phyloP scores from a whole-genome alignment of 768 basidiomycete species.

The Calocybe indica region DNA sequence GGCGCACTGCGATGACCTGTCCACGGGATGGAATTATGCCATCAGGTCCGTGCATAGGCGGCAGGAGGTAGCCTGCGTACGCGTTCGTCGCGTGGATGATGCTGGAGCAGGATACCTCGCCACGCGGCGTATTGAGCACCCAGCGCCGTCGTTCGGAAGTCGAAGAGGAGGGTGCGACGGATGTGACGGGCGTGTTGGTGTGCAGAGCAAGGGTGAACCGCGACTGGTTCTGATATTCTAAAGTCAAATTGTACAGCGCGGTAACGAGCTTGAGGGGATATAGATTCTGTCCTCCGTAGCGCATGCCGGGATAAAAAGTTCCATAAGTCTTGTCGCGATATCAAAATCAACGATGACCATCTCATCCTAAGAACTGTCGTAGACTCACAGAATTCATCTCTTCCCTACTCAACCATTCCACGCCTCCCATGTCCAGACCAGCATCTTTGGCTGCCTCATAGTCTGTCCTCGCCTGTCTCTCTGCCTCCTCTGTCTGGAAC shows the following conservation, averaged over 20 bases:
- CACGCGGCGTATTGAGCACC: conserved; percentile 61
- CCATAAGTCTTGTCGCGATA: conserved; percentile 29
- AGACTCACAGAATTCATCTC: conserved; percentile 39
- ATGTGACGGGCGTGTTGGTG: conserved; percentile 67
- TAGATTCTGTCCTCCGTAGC: conserved; percentile 54
- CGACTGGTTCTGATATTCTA: conserved; percentile 11
- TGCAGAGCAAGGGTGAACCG: conserved; percentile 49
- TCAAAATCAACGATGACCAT: neutral
- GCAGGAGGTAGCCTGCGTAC: conserved; percentile 72
- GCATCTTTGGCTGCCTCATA: conserved; percentile 47
- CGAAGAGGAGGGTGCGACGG: conserved; percentile 20
- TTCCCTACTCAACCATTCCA: conserved; percentile 40
- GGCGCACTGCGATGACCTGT: conserved; percentile 48
- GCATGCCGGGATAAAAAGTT: conserved; percentile 45
- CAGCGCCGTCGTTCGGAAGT: conserved; percentile 30
- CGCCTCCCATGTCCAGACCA: conserved; percentile 38
- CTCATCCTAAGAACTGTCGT: neutral
- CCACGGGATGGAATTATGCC: conserved; percentile 70
- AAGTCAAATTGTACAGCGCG: conserved; percentile 44
- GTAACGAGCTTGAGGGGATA: conserved; percentile 84
- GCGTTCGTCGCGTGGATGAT: conserved; percentile 87
- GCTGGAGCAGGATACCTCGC: conserved; percentile 49
- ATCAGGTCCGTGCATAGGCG: conserved; percentile 14
- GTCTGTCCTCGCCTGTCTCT: conserved; percentile 31
- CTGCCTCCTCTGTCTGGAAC: conserved; percentile 41